Conservation (phyloP, 495 filamentous ascomycete genomes). For the Tuber brumale region DNA sequence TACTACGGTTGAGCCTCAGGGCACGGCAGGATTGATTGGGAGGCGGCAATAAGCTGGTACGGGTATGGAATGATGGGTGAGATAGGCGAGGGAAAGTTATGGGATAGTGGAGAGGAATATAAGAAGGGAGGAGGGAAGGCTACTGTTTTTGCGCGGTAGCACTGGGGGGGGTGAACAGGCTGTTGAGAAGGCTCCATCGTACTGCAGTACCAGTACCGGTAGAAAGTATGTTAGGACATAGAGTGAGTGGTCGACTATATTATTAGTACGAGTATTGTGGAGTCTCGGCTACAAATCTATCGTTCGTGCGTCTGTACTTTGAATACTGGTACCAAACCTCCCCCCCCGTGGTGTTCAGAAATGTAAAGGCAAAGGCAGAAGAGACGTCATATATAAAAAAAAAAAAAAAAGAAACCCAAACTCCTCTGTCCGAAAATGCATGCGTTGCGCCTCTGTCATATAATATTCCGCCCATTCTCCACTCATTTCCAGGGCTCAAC, state of each 20-base stretch:
- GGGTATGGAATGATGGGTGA: neutral
- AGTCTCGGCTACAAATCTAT: neutral
- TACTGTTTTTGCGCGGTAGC: neutral
- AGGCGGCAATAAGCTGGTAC: neutral
- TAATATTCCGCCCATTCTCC: neutral
- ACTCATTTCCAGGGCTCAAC: neutral
- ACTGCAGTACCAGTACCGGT: too few relatives aligned
- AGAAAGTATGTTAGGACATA: neutral
- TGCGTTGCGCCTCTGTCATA: neutral
- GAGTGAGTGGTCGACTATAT: neutral
- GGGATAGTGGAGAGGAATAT: neutral
- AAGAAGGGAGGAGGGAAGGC: neutral
- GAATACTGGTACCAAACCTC: neutral
- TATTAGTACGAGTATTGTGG: too few relatives aligned
- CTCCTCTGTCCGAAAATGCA: constrained; percentile 1
- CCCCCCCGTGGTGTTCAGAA: neutral
- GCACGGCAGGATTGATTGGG: neutral
- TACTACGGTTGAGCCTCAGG: neutral
- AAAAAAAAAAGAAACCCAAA: neutral
- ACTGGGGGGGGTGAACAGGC: neutral
- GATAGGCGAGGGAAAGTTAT: neutral
- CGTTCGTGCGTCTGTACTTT: neutral
- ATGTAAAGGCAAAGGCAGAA: neutral
- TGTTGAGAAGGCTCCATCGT: neutral
- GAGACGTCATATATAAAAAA: neutral